Evolutionary conservation across 331 rosid genomes (phyloP).

Genomic region (Telfairia occidentalis): DNA sequence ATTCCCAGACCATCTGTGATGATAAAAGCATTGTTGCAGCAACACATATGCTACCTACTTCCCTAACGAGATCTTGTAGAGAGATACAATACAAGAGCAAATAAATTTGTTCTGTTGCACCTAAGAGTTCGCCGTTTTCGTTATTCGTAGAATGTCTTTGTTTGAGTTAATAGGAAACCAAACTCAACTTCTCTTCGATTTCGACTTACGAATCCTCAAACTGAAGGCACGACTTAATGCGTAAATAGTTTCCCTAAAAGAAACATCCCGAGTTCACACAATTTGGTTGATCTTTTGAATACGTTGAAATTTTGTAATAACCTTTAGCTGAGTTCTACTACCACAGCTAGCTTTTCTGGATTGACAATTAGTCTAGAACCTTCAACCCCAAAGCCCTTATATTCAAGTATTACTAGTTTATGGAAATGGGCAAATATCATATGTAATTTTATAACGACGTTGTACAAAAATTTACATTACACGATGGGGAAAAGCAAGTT

Average conservation of each 20-base stretch:
- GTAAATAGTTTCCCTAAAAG: not conserved
- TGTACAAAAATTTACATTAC: no score
- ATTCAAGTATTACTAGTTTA: not conserved
- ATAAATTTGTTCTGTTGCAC: not conserved
- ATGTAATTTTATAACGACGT: no score
- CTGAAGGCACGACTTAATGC: not conserved
- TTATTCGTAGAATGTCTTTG: not conserved
- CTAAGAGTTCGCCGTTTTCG: not conserved
- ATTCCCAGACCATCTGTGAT: not conserved
- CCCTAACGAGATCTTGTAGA: not conserved
- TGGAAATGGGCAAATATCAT: not conserved
- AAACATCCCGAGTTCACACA: not conserved
- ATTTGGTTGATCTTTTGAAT: not conserved
- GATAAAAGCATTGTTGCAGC: not conserved
- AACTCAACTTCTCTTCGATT: not conserved
- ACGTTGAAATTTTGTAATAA: not conserved
- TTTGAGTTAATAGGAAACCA: not conserved
- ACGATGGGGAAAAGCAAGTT: not conserved
- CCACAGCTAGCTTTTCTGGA: not conserved
- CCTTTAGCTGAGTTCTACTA: not conserved
- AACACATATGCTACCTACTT: not conserved
- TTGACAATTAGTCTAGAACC: not conserved
- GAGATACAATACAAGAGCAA: not conserved
- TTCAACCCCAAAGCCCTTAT: not conserved
- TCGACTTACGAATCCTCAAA: not conserved